These are phyloP conservation scores for Lotus japonicus DNA, from an alignment of 306 rosid genomes.

Conservation along the genomic window DNA sequence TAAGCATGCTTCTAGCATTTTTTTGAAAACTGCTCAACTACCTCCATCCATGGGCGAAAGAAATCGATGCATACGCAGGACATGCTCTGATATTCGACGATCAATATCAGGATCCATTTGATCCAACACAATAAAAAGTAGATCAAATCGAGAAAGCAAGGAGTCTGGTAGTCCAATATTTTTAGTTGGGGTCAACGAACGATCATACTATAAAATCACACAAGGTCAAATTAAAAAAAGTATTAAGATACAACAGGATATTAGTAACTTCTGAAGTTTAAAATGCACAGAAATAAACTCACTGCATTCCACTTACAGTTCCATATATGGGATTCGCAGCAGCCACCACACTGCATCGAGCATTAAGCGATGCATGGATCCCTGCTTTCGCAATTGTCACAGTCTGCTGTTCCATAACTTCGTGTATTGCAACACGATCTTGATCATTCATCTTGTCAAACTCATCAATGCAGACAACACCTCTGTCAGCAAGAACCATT, in stretches of 20 bases:
- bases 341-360: conserved; percentile 98
- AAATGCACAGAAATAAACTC: neutral
- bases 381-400: conserved; percentile 99
- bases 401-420: conserved; percentile 99
- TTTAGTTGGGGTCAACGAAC: conserved; percentile 97
- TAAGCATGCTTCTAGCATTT: conserved; percentile 8
- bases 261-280: neutral
- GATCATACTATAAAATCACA: conserved; percentile 65
- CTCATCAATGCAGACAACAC: conserved; percentile 99
- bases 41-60: conserved; percentile 87
- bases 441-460: conserved; percentile 98
- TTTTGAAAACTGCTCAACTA: conserved; percentile 25
- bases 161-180: conserved; percentile 99
- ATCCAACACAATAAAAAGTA: conserved; percentile 86
- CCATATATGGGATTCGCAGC: conserved; percentile 99
- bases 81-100: conserved; percentile 85
- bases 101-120: conserved; percentile 99
- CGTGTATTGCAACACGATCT: conserved; percentile 98
- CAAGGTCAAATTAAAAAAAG: neutral
- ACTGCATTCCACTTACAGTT: conserved; percentile 57
- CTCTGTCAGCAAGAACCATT: conserved; percentile 98
- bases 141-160: conserved; percentile 94
- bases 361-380: conserved; percentile 96
- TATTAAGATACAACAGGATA: conserved; percentile 4
- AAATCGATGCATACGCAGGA: conserved; percentile 91